phyloP scores from a whole-genome alignment of 1,139 yeast genomes.

The Candida gigantensis region DNA sequence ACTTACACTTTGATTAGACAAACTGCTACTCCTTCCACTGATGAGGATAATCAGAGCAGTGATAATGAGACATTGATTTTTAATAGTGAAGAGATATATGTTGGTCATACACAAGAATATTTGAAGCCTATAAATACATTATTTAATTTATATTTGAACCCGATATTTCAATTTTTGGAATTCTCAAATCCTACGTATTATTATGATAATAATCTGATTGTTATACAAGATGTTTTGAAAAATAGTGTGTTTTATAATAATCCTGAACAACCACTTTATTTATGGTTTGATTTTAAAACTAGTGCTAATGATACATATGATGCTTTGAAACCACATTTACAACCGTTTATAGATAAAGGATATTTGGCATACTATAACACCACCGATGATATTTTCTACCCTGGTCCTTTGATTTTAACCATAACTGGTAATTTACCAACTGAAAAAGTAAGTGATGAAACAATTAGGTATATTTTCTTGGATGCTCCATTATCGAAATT shows the following conservation, averaged over 20 bases:
- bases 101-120: constrained; percentile 62
- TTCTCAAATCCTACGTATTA: neutral
- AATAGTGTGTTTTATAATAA: constrained; percentile 40
- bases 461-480: constrained; percentile 32
- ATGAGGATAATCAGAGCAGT: neutral
- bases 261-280: constrained; percentile 40
- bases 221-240: constrained; percentile 14
- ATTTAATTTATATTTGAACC: constrained; percentile 53
- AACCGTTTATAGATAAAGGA: constrained; percentile 33
- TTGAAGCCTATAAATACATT: constrained; percentile 49
- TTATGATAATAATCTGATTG: neutral
- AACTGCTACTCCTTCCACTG: constrained; percentile 24
- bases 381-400: constrained; percentile 21
- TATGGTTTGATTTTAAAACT: constrained; percentile 48
- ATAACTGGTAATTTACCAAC: constrained; percentile 45
- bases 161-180: constrained; percentile 48
- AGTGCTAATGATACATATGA: constrained; percentile 35
- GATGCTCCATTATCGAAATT: constrained; percentile 41
- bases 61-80: constrained; percentile 23
- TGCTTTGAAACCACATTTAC: constrained; percentile 29
- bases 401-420: constrained; percentile 42
- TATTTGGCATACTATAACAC: constrained; percentile 37
- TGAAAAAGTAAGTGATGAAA: constrained; percentile 26
- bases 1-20: constrained; percentile 24
- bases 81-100: constrained; percentile 48